Conservation (phyloP, 225 moss, liverwort and hornwort species). For the Straminergon stramineum region DNA sequence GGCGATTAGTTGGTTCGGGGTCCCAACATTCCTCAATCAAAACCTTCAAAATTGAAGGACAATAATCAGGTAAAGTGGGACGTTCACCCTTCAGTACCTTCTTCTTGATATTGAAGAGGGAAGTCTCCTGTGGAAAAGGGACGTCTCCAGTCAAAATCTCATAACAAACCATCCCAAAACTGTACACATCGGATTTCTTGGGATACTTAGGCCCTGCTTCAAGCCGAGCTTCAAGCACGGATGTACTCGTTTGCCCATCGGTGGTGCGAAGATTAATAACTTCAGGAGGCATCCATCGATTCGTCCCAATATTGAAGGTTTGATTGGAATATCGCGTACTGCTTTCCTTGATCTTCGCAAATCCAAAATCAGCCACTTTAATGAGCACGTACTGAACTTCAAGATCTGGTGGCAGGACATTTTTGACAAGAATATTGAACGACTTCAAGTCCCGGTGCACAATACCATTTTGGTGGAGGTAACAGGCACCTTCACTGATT, state of each 20-base stretch:
- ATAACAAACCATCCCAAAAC: neutral
- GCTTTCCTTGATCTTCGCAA: neutral
- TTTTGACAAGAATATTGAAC: neutral
- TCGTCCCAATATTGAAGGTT: neutral
- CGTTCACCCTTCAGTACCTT: neutral
- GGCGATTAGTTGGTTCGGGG: neutral
- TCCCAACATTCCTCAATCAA: neutral
- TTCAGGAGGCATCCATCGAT: neutral
- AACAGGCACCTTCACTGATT: neutral
- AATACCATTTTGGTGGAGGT: neutral
- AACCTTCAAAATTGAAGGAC: neutral
- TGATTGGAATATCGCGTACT: neutral
- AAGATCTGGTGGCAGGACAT: neutral
- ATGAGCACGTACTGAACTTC: neutral
- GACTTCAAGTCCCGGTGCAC: neutral
- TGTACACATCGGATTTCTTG: neutral
- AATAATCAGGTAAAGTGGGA: neutral
- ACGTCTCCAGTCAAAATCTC: neutral
- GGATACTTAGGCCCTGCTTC: neutral
- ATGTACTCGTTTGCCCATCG: no score
- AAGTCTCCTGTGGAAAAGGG: neutral
- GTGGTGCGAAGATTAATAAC: rapidly evolving
- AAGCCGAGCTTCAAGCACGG: rapidly evolving
- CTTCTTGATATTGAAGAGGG: neutral
- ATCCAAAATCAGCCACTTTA: neutral